These are phyloP conservation scores for Halophytophthora batemanensis DNA, from an alignment of 352 stramenopile genomes.

Conservation along the genomic window DNA sequence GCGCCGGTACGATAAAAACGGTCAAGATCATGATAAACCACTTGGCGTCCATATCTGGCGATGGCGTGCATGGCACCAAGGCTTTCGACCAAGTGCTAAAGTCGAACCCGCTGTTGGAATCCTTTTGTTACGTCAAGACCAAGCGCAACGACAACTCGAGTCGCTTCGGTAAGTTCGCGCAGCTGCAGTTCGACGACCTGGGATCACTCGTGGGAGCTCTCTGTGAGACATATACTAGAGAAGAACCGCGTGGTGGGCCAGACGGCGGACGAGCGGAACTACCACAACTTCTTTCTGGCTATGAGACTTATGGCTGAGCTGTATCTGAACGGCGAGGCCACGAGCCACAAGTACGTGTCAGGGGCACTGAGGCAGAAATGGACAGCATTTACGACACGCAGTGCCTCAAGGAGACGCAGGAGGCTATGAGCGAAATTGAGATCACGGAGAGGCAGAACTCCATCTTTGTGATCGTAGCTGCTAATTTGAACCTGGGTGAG, in stretches of 20 bases:
- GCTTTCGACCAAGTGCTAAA: constrained; percentile 81
- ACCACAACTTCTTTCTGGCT: constrained; percentile 91
- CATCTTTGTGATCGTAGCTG: constrained; percentile 94
- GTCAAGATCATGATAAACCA: constrained; percentile 93
- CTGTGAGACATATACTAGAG: constrained; percentile 95
- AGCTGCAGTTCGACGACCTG: constrained; percentile 68
- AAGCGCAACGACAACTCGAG: constrained; percentile 83
- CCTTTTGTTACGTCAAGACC: constrained; percentile 81
- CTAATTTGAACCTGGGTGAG: constrained; percentile 97
- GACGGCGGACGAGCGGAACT: constrained; percentile 92
- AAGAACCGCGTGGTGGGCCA: constrained; percentile 94
- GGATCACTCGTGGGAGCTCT: constrained; percentile 64
- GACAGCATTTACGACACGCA: constrained; percentile 68
- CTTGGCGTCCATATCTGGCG: constrained; percentile 70
- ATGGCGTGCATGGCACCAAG: constrained; percentile 56
- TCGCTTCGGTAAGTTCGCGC: constrained; percentile 80
- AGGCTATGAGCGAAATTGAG: constrained; percentile 88
- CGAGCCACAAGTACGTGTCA: constrained; percentile 79
- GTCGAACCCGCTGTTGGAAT: constrained; percentile 73
- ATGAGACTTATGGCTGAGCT: constrained; percentile 46
- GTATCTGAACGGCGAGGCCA: constrained; percentile 51
- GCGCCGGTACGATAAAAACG: constrained; percentile 94
- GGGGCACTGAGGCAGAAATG: constrained; percentile 49
- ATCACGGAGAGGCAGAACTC: constrained; percentile 88
- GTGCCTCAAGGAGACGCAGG: constrained; percentile 81